Evolutionary conservation across 371 early-diverging fungal genomes (phyloP), one percentile per base, ranked within the genome.

Genomic region (Lichtheimia ornata): DNA sequence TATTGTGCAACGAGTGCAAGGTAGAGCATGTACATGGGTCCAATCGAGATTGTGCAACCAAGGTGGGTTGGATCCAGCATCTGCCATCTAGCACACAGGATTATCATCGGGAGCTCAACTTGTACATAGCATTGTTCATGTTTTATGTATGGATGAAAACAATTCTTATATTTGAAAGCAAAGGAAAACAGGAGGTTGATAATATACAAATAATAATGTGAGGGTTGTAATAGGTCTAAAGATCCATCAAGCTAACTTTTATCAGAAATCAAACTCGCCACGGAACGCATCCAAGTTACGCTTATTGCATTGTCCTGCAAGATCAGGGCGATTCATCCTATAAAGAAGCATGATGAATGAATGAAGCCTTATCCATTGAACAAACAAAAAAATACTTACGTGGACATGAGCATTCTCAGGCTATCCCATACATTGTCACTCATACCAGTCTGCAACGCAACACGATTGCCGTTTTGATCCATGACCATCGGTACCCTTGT

Each of bases 341-440:
- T 12, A 62, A 18, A 20, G 11, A 35, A 9, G 9, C 35, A 9
- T 11, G 5, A 35, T 11, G 35, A 35, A 35, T 9, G 11, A 35
- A 35, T 35, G 11, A 35, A 2, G 35, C 35, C 11, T 9, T 11
- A 35, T 35, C 35, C 35, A 35, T 35, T 5, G 9, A 35, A 2
- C 4, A 30, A n/a, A 1, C 17, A 18, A 17, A 17, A 2, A 45
- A 41, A 28, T 3, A 65, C 74, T 66, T 77, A 78, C 85, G 89
- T 81, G 69, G 83, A 79, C 87, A 93, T 87, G 9, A 94, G 80
- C 85, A 92, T 87, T 52, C 91, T 83, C 53, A 97, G 81, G 27
- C 94, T 92, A 63, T 87, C 87, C 96, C 98, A 96, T 5, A 97
- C 85, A 42, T 88, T 91, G 40, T 86, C 76, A 53, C 89, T 88